Conservation (phyloP, 768 basidiomycete species). For the Rhizopogon vinicolor region DNA sequence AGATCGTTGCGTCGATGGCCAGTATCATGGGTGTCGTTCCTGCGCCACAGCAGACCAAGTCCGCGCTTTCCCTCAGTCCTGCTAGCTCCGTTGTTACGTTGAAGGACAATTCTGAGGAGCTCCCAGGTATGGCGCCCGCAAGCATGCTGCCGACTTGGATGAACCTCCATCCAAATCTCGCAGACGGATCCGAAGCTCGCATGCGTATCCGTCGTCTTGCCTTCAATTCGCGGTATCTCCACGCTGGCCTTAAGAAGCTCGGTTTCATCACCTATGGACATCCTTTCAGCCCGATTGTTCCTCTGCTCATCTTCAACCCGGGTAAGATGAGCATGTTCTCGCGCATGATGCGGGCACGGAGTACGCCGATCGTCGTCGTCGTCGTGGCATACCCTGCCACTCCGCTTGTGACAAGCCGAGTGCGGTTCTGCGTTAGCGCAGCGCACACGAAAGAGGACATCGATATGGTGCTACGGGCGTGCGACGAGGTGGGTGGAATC, state of each 20-base stretch:
- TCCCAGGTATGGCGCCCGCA: conserved; percentile 65
- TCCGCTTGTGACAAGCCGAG: conserved; percentile 80
- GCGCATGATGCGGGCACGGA: conserved; percentile 66
- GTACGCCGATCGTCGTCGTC: conserved; percentile 79
- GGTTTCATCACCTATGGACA: conserved; percentile 98
- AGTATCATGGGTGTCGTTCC: conserved; percentile 88
- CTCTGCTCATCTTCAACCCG: conserved; percentile 86
- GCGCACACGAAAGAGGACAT: conserved; percentile 97
- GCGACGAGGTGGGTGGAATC: conserved; percentile 87
- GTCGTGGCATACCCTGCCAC: conserved; percentile 93
- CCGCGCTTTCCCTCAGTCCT: conserved; percentile 29
- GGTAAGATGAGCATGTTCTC: conserved; percentile 94
- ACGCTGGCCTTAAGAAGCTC: conserved; percentile 78
- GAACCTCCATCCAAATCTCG: conserved; percentile 61
- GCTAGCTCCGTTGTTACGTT: conserved; percentile 24
- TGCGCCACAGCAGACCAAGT: conserved; percentile 28
- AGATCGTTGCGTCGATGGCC: conserved; percentile 88
- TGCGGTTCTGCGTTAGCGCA: conserved; percentile 94
- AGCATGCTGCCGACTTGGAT: conserved; percentile 75
- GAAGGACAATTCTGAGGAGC: conserved; percentile 35
- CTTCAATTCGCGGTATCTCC: conserved; percentile 94
- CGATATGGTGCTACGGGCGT: conserved; percentile 78
- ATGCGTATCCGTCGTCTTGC: conserved; percentile 83
- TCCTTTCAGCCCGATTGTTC: conserved; percentile 88
- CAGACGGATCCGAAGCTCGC: conserved; percentile 81